Evolutionary conservation across 2,329 filamentous ascomycete species (phyloP), one percentile per base, ranked within the genome.

Genomic region (Trematosphaeria pertusa): DNA sequence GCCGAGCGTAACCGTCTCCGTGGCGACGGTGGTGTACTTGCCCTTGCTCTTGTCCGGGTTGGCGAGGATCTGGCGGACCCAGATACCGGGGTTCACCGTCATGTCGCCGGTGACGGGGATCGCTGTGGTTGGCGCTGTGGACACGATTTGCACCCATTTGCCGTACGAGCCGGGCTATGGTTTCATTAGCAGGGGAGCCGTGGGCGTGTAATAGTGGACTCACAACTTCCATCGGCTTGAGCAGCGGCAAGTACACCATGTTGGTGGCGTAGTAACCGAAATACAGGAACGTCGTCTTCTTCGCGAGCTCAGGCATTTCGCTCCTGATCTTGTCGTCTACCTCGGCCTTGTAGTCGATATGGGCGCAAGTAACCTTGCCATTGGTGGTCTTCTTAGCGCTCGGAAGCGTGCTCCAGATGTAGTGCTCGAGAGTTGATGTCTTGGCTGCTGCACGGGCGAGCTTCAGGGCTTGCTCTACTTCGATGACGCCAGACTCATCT

Each of bases 391-490:
- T 51, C 12, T 37, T 46, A 4, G 62, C 52, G 28, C 68, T 61
- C 0, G 75, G 75, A n/a, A 77, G 60, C 0, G 75, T 77, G 11
- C 69, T 73, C 73, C 74, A 77, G 43, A 78, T 59, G 53, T 71
- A 78, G 46, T 76, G 73, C 43, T 74, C 53, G 1, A 78, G 67
- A 1, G 70, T 68, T 0, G 57, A 5, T 0, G 62, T 72, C 9
- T 58, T 46, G 1, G 68, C 58, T 0, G 75, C 75, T 1, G 74
- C 74, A 1, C 62, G 64, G 4, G 73, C 74, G 7, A 78, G 42
- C 35, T 73, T 75, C 37, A 65, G 67, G 3, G 65, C 74, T 43
- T 74, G 72, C 36, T 48, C 33, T 3, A 50, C 49, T 58, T 78
- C 75, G 15, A 64, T 54, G 0, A 65, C 61, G 18, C 69, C 63